Evolutionary conservation across 768 basidiomycete species (phyloP), one percentile per base, ranked within the genome.

Genomic region (Termitomyces sp.): DNA sequence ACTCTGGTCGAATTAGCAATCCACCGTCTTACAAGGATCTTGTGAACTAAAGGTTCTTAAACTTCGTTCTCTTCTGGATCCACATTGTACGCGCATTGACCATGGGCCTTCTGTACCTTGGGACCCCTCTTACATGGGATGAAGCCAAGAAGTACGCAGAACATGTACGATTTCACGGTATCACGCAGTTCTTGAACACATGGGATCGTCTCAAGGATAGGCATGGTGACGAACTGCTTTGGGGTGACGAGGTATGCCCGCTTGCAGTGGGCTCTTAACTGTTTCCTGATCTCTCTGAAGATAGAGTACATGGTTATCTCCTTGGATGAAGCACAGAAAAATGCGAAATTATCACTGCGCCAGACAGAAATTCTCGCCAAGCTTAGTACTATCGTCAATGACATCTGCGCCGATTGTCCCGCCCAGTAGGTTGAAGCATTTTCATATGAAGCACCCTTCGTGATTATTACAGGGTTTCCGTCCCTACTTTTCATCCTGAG

Each of bases 401-500:
- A 86, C 64, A 86, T 95, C 36, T 77, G 79, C 49, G 76, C 77
- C 18, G 83, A 82, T 62, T 82, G 79, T 57, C 81, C 82, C 24
- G 81, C 84, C 50, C 75, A 82, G 88, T 89, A 71, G 64, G 86
- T 74, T 18, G 24, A 27, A 30, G 5, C 26, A 40, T 24, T 27
- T 20, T 54, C 57, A 30, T 43, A 22, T 12, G 30, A 22, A 46
- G 44, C 40, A 33, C 40, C 47, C 43, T 26, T 53, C 30, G 43
- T 52, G 36, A 48, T 8, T 49, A 49, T 55, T 37, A 32, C 59
- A 93, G 89, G 37, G 76, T 86, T 44, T 79, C 86, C 3, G 83
- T 93, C 26, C 97, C 97, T 2, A 90, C 88, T 13, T 98, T 95
- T 68, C 97, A 98, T 69, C 96, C 96, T 18, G 97, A 99, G 73